Percentiles rank a stretch among this genome's conserved stretches.
These are phyloP conservation scores for Halenospora varia DNA, from an alignment of 495 filamentous ascomycete genomes.

Conservation along the genomic window DNA sequence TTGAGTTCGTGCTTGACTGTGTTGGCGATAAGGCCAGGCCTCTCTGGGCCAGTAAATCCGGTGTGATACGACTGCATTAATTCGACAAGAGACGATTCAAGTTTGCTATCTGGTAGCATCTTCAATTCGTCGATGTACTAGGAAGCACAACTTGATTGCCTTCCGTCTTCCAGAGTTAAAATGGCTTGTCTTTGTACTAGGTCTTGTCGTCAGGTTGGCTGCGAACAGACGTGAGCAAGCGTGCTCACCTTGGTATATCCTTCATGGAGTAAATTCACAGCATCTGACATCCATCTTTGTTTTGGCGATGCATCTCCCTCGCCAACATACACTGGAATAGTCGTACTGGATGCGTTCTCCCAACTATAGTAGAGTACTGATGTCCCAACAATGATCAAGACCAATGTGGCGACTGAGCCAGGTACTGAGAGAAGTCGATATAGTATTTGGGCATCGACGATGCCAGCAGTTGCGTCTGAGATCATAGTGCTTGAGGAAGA, in stretches of 20 bases:
- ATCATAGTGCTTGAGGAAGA: neutral
- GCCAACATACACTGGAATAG: neutral
- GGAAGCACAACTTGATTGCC: neutral
- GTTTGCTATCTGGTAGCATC: neutral
- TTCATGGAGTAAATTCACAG: neutral
- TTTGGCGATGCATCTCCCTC: neutral
- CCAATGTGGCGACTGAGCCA: neutral
- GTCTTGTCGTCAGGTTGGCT: neutral
- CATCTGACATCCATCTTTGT: neutral
- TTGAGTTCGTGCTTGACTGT: neutral
- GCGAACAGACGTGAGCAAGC: neutral
- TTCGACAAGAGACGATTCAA: neutral
- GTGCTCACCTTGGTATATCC: slow-evolving; percentile 1
- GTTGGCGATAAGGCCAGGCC: neutral
- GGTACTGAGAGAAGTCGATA: neutral
- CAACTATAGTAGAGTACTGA: neutral
- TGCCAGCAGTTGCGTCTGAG: neutral
- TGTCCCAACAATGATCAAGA: neutral
- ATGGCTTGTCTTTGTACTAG: neutral
- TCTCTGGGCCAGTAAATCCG: neutral
- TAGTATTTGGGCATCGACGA: neutral
- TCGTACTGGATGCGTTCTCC: neutral
- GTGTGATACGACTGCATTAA: neutral
- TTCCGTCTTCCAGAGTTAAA: neutral
- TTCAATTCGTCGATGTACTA: neutral